Percentiles rank a stretch among this genome's conserved stretches.
Conservation (phyloP, 805 yeast species). For the Candida chilensis region DNA sequence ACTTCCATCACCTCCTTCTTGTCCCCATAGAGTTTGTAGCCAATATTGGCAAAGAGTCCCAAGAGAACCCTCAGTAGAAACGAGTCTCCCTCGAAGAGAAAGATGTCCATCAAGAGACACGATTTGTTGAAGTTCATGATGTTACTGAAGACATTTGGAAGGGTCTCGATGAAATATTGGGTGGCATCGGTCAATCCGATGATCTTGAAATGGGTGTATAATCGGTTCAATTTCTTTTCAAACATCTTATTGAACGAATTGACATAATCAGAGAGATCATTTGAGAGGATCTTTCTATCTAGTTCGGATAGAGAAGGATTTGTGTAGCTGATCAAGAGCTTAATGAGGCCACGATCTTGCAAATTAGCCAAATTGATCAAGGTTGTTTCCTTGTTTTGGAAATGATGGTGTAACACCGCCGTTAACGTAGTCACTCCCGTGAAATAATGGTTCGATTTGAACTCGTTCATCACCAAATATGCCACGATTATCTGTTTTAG, state of each 20-base stretch:
- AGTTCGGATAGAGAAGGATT: background rate
- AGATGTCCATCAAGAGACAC: constrained; percentile 45
- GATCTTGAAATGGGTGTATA: constrained; percentile 41
- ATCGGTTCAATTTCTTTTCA: constrained; percentile 27
- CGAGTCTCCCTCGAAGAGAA: constrained; percentile 52
- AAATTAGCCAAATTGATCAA: constrained; percentile 29
- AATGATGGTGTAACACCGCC: constrained; percentile 28
- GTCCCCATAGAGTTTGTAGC: constrained; percentile 42
- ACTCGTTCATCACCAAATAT: constrained; percentile 9
- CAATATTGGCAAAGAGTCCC: constrained; percentile 40
- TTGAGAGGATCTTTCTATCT: background rate
- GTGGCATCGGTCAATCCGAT: constrained; percentile 25
- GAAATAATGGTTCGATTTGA: constrained; percentile 16
- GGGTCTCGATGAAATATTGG: constrained; percentile 31
- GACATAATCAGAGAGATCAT: constrained; percentile 1
- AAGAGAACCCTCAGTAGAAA: constrained; percentile 42
- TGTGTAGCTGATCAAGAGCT: no score
- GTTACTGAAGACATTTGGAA: constrained; percentile 35
- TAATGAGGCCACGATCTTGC: constrained; percentile 20
- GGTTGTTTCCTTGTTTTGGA: constrained; percentile 21
- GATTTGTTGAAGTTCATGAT: constrained; percentile 36
- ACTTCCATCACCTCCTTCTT: constrained; percentile 32
- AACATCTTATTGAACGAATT: constrained; percentile 39
- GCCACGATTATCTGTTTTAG: constrained; percentile 22
- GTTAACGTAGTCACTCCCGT: constrained; percentile 26